Conservation (phyloP, 177 flowering plant species). For the Vitis hybrid region DNA sequence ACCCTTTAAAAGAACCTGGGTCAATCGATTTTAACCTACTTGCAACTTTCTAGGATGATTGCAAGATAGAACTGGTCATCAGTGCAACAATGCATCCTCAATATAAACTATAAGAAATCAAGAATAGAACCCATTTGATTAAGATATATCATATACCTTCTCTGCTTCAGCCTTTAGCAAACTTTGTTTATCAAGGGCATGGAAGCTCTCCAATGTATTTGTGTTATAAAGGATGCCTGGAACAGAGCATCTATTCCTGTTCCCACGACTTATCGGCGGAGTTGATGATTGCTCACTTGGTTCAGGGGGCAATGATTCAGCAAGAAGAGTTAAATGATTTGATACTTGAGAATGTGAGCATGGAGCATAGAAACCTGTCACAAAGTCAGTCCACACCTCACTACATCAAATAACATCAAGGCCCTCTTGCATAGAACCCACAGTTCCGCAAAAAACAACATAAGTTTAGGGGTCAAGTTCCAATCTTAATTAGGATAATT, state of each 20-base stretch:
- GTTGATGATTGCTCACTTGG: conserved; percentile 39
- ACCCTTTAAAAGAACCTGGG: too few relatives aligned
- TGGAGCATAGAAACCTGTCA: conserved; percentile 90
- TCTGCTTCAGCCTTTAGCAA: conserved; percentile 74
- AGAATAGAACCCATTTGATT: not conserved
- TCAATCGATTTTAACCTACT: not conserved
- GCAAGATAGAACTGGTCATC: not conserved
- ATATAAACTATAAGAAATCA: not conserved
- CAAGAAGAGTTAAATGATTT: conserved; percentile 71
- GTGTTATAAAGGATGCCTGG: conserved; percentile 89
- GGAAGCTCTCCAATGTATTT: conserved; percentile 82
- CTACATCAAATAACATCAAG: not conserved
- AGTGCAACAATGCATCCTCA: not conserved
- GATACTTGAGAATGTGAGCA: conserved; percentile 76
- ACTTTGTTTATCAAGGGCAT: conserved; percentile 63
- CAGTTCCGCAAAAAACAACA: not conserved
- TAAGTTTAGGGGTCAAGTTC: not conserved
- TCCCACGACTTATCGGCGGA: conserved; percentile 35
- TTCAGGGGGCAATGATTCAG: conserved; percentile 86
- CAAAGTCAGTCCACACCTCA: conserved; percentile 3
- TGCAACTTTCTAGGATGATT: not conserved
- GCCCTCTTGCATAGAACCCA: not conserved
- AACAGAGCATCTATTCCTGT: conserved; percentile 82
- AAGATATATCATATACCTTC: conserved; percentile 47
- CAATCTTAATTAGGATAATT: not conserved